phyloP scores from a whole-genome alignment of 495 filamentous ascomycete genomes.

The Pyrenopolyporus hunteri region DNA sequence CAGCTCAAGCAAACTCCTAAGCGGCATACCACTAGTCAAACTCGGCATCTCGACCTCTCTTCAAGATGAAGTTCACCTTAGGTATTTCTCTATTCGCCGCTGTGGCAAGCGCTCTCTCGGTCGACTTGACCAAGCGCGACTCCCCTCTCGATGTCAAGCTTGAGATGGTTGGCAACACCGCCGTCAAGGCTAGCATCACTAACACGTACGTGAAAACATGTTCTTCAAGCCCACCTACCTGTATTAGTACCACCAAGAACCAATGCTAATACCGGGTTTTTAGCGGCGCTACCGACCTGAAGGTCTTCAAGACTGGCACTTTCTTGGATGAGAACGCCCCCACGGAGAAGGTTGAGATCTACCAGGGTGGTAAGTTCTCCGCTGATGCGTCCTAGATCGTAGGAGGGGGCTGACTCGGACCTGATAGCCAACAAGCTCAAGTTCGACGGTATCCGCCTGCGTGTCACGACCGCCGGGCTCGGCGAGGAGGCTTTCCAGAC shows the following conservation, averaged over 20 bases:
- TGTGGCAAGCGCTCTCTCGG: slow-evolving; percentile 52
- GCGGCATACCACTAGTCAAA: neutral
- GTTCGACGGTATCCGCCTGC: slow-evolving; percentile 64
- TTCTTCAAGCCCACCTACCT: neutral
- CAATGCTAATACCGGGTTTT: slow-evolving; percentile 4
- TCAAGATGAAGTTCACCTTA: slow-evolving; percentile 48
- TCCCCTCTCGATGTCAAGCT: slow-evolving; percentile 59
- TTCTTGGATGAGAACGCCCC: slow-evolving; percentile 61
- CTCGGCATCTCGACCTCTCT: neutral
- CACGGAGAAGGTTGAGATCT: slow-evolving; percentile 66
- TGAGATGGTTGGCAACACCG: slow-evolving; percentile 59
- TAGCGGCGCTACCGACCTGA: slow-evolving; percentile 57
- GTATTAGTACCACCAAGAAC: no score
- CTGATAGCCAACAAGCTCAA: slow-evolving; percentile 53
- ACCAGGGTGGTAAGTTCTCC: slow-evolving; percentile 53
- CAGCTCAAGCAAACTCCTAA: slow-evolving; percentile 21
- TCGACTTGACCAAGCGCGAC: slow-evolving; percentile 50
- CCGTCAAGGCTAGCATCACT: slow-evolving; percentile 65
- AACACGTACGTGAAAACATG: slow-evolving; percentile 49
- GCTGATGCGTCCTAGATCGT: neutral
- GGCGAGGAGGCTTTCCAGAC: slow-evolving; percentile 59
- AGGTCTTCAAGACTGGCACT: slow-evolving; percentile 66
- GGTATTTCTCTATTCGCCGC: slow-evolving; percentile 50
- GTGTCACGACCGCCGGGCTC: slow-evolving; percentile 53
- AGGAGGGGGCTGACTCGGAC: neutral